Conservation (phyloP, 768 basidiomycete species). For the Sporobolomyces pararoseus region DNA sequence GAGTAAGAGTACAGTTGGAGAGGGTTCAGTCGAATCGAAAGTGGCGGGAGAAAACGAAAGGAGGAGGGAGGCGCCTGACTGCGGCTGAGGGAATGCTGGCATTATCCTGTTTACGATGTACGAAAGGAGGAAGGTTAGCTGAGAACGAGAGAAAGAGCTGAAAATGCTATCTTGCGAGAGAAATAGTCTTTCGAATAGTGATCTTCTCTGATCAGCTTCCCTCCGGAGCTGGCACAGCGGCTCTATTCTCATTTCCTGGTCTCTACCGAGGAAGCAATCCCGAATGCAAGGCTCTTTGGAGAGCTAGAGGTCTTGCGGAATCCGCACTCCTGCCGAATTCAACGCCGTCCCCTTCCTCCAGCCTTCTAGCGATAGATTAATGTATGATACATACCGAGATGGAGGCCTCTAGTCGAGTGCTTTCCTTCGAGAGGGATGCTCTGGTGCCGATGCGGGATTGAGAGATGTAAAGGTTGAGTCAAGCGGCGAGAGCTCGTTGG, state of each 20-base stretch:
- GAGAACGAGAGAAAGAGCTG: background rate
- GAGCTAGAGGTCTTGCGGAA: too few relatives aligned
- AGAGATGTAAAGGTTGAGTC: background rate
- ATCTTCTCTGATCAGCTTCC: too few relatives aligned
- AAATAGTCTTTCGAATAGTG: too few relatives aligned
- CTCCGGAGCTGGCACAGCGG: too few relatives aligned
- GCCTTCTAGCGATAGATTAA: too few relatives aligned
- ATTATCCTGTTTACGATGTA: background rate
- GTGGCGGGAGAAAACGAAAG: constrained; percentile 66
- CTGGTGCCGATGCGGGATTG: background rate
- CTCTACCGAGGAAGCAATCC: too few relatives aligned
- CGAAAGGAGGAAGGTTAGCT: background rate
- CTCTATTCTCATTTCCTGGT: too few relatives aligned
- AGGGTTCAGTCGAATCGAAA: constrained; percentile 45
- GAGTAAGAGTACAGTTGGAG: constrained; percentile 63
- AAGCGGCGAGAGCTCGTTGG: background rate
- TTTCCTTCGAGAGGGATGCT: too few relatives aligned
- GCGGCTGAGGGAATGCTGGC: constrained; percentile 46
- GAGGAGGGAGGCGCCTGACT: constrained; percentile 67
- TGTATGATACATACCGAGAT: too few relatives aligned
- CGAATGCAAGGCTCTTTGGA: too few relatives aligned
- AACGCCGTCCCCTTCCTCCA: too few relatives aligned
- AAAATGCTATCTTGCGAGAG: background rate
- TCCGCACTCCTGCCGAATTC: too few relatives aligned
- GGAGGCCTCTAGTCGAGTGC: background rate